Evolutionary conservation across 2,329 filamentous ascomycete species (phyloP), one percentile per base, ranked within the genome.

Genomic region (Scytalidium lignicola): DNA sequence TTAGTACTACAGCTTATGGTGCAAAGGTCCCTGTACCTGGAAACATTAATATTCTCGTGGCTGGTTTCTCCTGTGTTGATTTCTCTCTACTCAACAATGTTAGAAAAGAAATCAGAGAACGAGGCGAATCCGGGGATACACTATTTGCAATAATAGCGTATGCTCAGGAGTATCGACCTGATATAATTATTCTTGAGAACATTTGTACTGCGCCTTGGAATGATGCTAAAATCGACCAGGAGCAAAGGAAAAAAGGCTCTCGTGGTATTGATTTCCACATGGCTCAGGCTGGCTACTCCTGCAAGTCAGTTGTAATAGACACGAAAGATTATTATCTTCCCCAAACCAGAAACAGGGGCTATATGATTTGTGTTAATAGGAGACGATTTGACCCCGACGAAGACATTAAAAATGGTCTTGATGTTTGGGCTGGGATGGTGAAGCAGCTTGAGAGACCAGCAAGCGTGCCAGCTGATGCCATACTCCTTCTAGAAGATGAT

Each of bases 61-160:
- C 84, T 6, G 88, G 88, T 0, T 88, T 85, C 40, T 83, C 85
- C 0, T 93, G 88, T 56, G 85, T 88, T 2, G 87, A 91, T 58
- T 88, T 86, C 55, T 91, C 87, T 0, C 60, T 55, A 0, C 64
- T 90, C 26, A 92, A 90, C 62, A 77, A 70, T 44, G 64, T 71
- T 3, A 69, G 69, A 15, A 81, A 80, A 50, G 64, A 65, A 0
- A 62, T 83, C 0, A 66, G 74, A 1, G 70, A 77, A 7, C 67
- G 74, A 13, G 85, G 85, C 2, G 80, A 89, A 56, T 88, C 85
- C 0, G 76, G 75, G 0, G 72, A 78, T 29, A 90, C 86, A 0
- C 86, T 86, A 62, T 69, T 72, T 37, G 79, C 78, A 0, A 75
- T 87, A n/a, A 59, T 83, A 5, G 60, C 66, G 0, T 88, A 88